These are phyloP conservation scores for Hypseocharis bilobata DNA, from an alignment of 441 rosid genomes.

Conservation along the genomic window DNA sequence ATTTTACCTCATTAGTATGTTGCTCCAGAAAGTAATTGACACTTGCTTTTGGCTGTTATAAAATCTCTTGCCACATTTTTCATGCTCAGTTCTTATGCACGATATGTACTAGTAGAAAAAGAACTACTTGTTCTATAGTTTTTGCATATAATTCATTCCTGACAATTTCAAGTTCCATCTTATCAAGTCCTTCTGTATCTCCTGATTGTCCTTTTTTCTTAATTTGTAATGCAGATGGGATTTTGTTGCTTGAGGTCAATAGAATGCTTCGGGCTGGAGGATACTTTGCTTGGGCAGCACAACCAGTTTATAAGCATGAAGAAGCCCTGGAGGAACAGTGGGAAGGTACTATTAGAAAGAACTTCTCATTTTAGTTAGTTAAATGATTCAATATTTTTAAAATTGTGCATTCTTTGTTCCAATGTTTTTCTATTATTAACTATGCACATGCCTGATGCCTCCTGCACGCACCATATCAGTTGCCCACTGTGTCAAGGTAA, in stretches of 20 bases:
- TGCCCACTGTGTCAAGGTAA: not conserved
- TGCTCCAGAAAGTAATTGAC: not conserved
- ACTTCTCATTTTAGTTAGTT: conserved; percentile 7
- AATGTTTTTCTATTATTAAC: not conserved
- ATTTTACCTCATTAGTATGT: not conserved
- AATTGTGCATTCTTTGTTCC: not conserved
- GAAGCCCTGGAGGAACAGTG: conserved; percentile 72
- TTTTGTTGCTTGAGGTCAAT: conserved; percentile 87
- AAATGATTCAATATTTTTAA: not conserved
- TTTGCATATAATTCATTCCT: not conserved
- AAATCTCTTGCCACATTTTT: not conserved
- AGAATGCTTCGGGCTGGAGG: conserved; percentile 93
- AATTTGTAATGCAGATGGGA: conserved; percentile 59
- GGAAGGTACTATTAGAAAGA: conserved; percentile 50
- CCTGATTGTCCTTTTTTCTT: conserved; percentile 23
- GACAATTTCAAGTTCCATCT: not conserved
- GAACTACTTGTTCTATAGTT: not conserved
- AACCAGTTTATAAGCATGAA: conserved; percentile 95
- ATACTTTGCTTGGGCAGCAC: conserved; percentile 98
- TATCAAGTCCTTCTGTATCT: not conserved
- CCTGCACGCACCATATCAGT: not conserved
- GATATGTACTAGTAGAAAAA: not conserved
- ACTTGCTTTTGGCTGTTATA: not conserved
- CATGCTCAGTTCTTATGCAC: not conserved
- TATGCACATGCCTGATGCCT: not conserved